Evolutionary conservation across 352 stramenopile genomes (phyloP).

Genomic region (Pythium angustatum): DNA sequence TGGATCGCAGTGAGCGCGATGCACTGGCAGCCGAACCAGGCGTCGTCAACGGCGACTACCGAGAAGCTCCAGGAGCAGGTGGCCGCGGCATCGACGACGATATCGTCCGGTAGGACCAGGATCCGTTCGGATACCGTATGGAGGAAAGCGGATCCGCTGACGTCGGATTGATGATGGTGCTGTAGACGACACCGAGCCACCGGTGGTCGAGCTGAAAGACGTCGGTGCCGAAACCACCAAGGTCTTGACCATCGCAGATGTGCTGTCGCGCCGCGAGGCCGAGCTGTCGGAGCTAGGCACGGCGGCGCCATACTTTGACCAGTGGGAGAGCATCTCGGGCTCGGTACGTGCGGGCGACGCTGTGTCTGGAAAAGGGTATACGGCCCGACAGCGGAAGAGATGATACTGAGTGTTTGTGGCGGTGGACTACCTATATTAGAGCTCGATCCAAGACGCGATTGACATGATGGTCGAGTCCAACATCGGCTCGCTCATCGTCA

Average conservation of each 20-base stretch:
- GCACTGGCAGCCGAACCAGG: constrained; percentile 11
- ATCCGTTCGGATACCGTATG: neutral
- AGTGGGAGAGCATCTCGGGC: constrained; percentile 75
- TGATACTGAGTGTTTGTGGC: neutral
- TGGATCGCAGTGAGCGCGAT: constrained; percentile 20
- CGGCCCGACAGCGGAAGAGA: no score
- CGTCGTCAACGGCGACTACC: neutral
- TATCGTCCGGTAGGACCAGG: neutral
- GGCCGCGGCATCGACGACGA: neutral
- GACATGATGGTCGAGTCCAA: constrained; percentile 78
- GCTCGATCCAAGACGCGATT: constrained; percentile 76
- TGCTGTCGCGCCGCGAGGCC: constrained; percentile 58
- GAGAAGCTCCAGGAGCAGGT: constrained; percentile 1
- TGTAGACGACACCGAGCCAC: constrained; percentile 26
- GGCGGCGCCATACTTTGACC: constrained; percentile 44
- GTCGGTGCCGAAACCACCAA: constrained; percentile 65
- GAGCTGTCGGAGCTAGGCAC: constrained; percentile 43
- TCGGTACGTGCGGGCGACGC: constrained; percentile 36
- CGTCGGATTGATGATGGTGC: neutral
- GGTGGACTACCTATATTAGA: constrained; percentile 33
- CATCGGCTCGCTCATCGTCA: constrained; percentile 82
- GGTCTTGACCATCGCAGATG: constrained; percentile 72
- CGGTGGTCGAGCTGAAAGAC: constrained; percentile 45
- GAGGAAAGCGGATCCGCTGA: no score
- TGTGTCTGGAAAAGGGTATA: no score